These are phyloP conservation scores for Salix dunnii DNA, from an alignment of 345 rosid species.

Conservation along the genomic window DNA sequence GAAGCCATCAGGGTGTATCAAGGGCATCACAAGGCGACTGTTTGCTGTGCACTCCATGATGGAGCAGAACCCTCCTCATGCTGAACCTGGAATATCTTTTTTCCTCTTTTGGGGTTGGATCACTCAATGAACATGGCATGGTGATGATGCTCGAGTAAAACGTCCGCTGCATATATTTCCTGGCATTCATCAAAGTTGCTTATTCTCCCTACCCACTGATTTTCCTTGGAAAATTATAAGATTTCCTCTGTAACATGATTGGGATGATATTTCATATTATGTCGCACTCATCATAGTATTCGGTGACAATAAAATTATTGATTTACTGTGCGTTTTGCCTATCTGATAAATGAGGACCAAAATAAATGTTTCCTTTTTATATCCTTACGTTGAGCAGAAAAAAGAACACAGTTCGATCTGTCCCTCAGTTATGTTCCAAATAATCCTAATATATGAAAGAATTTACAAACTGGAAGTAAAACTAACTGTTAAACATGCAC, in stretches of 20 bases:
- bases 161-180: background rate
- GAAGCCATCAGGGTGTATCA: conserved; percentile 69
- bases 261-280: background rate
- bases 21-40: conserved; percentile 88
- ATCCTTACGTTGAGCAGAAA: too few relatives aligned
- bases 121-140: background rate
- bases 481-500: too few relatives aligned
- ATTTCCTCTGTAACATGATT: background rate
- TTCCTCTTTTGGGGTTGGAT: background rate
- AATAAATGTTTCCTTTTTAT: too few relatives aligned
- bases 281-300: background rate
- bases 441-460: too few relatives aligned
- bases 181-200: background rate
- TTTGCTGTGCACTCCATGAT: conserved; percentile 95
- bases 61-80: conserved; percentile 57
- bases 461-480: too few relatives aligned
- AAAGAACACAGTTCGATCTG: too few relatives aligned
- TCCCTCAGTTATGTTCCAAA: too few relatives aligned
- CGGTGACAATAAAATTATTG: background rate
- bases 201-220: background rate
- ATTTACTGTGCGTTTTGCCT: background rate
- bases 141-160: background rate
- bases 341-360: too few relatives aligned
- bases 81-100: conserved; percentile 19
- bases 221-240: background rate